Evolutionary conservation across 129 eudicot species (phyloP), one percentile per base, ranked within the genome.

Genomic region (Helianthus annuus): DNA sequence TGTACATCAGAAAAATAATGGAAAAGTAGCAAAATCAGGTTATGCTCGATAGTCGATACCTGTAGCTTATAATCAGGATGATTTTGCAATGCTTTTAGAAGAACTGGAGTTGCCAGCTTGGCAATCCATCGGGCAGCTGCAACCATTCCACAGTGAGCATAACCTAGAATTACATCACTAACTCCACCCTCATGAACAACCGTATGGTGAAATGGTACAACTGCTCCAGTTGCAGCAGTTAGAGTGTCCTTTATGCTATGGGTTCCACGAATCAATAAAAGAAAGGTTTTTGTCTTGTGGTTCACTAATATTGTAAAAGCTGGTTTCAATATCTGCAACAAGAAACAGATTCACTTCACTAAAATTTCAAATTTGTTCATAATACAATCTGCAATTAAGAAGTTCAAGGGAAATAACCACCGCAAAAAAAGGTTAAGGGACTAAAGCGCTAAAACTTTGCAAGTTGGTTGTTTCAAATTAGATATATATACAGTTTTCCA

Each of bases 81-180:
- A 59, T 67, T 64, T 48, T 64, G 68, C 10, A 95, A 83, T 39
- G 88, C 89, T 76, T 79, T 48, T n/a, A 83, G 74, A 61, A 95
- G 89, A 74, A 87, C 69, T 54, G 97, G 97, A 48, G 91, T 90
- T 19, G 99, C 89, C 66, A 88, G 89, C 76, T 90, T 95, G 8
- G 99, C 97, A 83, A 88, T 95, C 99, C 99, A 95, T 54, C 97
- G 85, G 66, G 99, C 99, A 79, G 99, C 99, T 83, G 99, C 99
- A 45, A 91, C 97, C 96, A 95, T 95, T 65, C 99, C 99, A 73
- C 99, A 81, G 67, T 95, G 99, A 51, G 97, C 99, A 78, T 95
- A 95, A 59, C 99, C 99, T 71, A 95, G 74, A 59, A 86, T 91
- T 69, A 95, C 81, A 78, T 88, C 78, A 75, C 81, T 95, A 10